Base-by-base conservation (phyloP, 2,329 filamentous ascomycete species). In the Stemphylium lycopersici region DNA sequence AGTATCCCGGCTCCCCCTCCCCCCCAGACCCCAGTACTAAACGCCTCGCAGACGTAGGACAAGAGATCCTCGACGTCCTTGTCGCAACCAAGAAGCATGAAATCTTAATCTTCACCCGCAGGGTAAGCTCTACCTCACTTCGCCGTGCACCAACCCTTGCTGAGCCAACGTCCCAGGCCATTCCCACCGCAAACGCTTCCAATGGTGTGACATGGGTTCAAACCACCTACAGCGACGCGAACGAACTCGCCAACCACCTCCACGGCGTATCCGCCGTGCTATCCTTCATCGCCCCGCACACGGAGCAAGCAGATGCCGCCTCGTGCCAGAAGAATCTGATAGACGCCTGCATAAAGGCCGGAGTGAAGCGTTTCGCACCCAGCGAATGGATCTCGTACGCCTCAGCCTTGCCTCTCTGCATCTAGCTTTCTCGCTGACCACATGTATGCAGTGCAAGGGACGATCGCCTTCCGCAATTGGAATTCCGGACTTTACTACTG, bases 61-160 rank as follows among this genome's bases (percentile, higher is more conserved):
- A 66, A 34, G 83, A 84, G 63, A 70, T 85, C 16, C 64, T 84
- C 18, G 81, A 84, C 49, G 78, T 70, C 6, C 75, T 86, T 0
- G 51, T 81, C 2, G 76, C 76, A 3, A 69, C 71, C 2, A 71
- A 75, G 13, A 83, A 79, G 53, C 83, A 86, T 50, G 74, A 84
- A 0, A 80, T 86, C 39, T 56, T 75, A 0, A 63, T 85, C 4
- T 60, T 86, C 0, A 79, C 74, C 2, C 70, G 82, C 20, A 55
- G 44, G 22, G 60, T 58, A 33, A 22, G n/a, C n/a, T n/a, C n/a
- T n/a, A n/a, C n/a, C n/a, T n/a, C n/a, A n/a, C n/a, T n/a, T n/a
- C n/a, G n/a, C n/a, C n/a, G n/a, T n/a, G n/a, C n/a, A n/a, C n/a
- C n/a, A n/a, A n/a, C n/a, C n/a, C n/a, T 24, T 24, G 22, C 26